Conservation (phyloP, 2,329 filamentous ascomycete genomes). For the Cladosporium phlei region DNA sequence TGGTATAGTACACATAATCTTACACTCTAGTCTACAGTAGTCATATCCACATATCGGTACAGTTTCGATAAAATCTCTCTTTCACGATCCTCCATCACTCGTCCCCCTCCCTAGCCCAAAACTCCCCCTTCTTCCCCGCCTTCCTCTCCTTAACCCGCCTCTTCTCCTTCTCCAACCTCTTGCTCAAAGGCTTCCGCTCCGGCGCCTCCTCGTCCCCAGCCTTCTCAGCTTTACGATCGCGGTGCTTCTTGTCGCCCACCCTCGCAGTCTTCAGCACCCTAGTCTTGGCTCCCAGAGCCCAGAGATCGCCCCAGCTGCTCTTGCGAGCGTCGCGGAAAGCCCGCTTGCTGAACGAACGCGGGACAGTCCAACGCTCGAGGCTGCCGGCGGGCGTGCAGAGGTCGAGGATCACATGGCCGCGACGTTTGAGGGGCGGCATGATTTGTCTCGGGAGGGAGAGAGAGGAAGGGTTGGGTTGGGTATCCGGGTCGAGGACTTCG, state of each 20-base stretch:
- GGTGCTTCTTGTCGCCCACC: conserved; percentile 17
- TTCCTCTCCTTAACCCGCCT: conserved; percentile 37
- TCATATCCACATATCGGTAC: background rate
- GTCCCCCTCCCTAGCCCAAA: conserved; percentile 23
- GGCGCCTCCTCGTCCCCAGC: conserved; percentile 17
- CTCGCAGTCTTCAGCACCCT: conserved; percentile 58
- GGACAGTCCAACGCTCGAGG: conserved; percentile 91
- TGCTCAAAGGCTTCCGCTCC: conserved; percentile 13
- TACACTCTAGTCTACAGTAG: background rate
- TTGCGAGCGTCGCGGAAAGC: conserved; percentile 93
- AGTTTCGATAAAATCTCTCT: conserved; percentile 1
- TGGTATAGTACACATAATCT: too few species aligned
- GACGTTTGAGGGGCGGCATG: conserved; percentile 76
- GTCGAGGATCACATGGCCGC: conserved; percentile 83
- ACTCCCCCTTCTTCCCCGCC: conserved; percentile 31
- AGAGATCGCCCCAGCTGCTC: conserved; percentile 84
- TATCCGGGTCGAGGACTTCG: conserved; percentile 40
- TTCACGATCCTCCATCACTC: too few species aligned
- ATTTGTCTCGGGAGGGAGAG: conserved; percentile 74
- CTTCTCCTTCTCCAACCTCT: conserved; percentile 18
- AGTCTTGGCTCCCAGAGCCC: conserved; percentile 92
- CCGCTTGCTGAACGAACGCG: conserved; percentile 70
- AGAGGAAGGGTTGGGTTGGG: conserved; percentile 33
- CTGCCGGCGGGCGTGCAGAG: conserved; percentile 80
- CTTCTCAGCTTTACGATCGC: conserved; percentile 14